These are phyloP conservation scores for Linderniella brevidens DNA, from an alignment of 257 asterid species.

Conservation along the genomic window DNA sequence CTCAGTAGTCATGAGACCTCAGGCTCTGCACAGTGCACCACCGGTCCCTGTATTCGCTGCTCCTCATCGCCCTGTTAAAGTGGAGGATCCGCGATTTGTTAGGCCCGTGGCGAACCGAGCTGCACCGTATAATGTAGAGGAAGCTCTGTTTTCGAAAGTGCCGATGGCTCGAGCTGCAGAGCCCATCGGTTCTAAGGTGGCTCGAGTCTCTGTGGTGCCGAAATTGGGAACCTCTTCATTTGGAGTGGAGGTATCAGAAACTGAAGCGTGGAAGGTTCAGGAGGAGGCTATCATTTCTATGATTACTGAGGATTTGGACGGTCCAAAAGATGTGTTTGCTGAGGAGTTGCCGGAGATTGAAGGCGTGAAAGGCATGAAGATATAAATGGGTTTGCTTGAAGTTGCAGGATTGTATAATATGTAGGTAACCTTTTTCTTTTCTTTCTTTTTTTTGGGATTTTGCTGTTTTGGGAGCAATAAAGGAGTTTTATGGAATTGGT, in stretches of 20 bases:
- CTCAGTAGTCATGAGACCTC: slow-evolving; percentile 36
- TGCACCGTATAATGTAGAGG: too few species aligned
- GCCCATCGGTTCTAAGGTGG: slow-evolving; percentile 15
- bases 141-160: slow-evolving; percentile 18
- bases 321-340: slow-evolving; percentile 11
- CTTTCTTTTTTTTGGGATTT: too few species aligned
- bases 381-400: slow-evolving; percentile 13
- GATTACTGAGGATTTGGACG: slow-evolving; percentile 11
- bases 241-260: slow-evolving; percentile 11
- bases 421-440: too few species aligned
- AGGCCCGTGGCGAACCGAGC: slow-evolving; percentile 12
- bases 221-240: slow-evolving; percentile 14
- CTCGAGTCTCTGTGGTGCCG: slow-evolving; percentile 11
- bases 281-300: slow-evolving; percentile 15
- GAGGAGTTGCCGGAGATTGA: slow-evolving; percentile 14
- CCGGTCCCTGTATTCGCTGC: slow-evolving; percentile 52
- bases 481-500: too few species aligned
- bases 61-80: slow-evolving; percentile 27
- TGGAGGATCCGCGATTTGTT: slow-evolving; percentile 26
- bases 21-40: slow-evolving; percentile 37
- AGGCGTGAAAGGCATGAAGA: slow-evolving; percentile 24
- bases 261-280: slow-evolving; percentile 11
- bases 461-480: too few species aligned
- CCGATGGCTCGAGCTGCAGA: slow-evolving; percentile 16
- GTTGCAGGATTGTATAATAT: too few species aligned